Evolutionary conservation across 306 rosid genomes (phyloP), one percentile per base, ranked within the genome.

Genomic region (Echinosophora koreensis): DNA sequence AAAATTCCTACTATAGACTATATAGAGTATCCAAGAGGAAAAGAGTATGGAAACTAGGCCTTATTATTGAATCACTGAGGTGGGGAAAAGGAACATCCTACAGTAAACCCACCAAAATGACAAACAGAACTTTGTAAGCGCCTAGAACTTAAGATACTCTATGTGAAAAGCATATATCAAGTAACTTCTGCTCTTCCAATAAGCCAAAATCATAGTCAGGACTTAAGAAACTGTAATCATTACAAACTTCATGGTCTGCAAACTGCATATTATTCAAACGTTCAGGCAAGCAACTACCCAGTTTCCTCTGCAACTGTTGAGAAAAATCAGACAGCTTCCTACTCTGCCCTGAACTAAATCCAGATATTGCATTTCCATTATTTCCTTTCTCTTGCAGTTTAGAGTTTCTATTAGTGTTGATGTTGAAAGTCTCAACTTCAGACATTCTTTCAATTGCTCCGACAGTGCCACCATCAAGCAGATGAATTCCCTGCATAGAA

Each of bases 121-220:
- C 60, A 72, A 77, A 76, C 65, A 56, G 11, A 55, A 65, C 73
- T 11, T 22, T 68, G 9, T 18, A 62, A 73, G 6, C 62, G 14
- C 22, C 12, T 6, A 35, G 16, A 64, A 74, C 59, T 64, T 71
- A 80, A 42, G 88, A 81, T 69, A 81, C 69, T 69, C 27, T 18
- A 73, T 34, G 59, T 13, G 87, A 82, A 80, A 80, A 86, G 71
- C 89, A 88, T 28, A 72, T 13, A 82, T 86, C 83, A 66, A 87
- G 90, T 59, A 80, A 83, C 68, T 69, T 80, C 37, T 82, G 71
- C 80, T 90, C 97, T 81, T 95, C 96, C 27, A 60, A 68, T 44
- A 79, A 85, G 54, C 91, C 90, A 27, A 82, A 86, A 76, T 89
- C 89, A 82, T 89, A 95, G 81, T 85, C 89, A 9, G 90, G 88